phyloP scores from a whole-genome alignment of 192 early-diverging fungal genomes.

The Coemansia sp. region DNA sequence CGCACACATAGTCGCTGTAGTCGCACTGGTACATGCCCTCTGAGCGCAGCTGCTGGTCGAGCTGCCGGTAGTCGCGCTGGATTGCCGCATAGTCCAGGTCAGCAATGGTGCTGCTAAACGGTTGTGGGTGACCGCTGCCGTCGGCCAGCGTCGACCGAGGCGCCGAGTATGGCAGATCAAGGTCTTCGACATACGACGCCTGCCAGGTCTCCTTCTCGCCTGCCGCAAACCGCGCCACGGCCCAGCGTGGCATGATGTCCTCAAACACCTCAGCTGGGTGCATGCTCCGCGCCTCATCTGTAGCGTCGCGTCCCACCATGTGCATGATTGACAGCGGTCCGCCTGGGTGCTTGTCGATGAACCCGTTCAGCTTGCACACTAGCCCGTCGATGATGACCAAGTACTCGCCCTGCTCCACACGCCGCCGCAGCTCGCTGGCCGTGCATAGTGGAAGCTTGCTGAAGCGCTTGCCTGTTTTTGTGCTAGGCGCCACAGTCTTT shows the following conservation, averaged over 20 bases:
- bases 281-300: conserved; percentile 81
- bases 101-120: background rate
- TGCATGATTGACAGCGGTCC: conserved; percentile 86
- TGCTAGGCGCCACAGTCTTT: background rate
- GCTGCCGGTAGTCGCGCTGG: conserved; percentile 59
- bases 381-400: conserved; percentile 81
- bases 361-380: conserved; percentile 84
- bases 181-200: conserved; percentile 46
- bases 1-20: conserved; percentile 55
- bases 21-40: conserved; percentile 66
- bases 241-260: conserved; percentile 73
- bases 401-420: conserved; percentile 62
- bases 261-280: conserved; percentile 82
- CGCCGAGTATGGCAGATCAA: conserved; percentile 40
- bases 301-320: conserved; percentile 86
- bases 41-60: conserved; percentile 63
- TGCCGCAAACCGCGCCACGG: conserved; percentile 53
- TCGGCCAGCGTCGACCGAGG: conserved; percentile 12
- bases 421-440: conserved; percentile 31
- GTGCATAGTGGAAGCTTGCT: conserved; percentile 41
- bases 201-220: conserved; percentile 6
- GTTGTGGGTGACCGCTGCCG: conserved; percentile 22
- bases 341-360: conserved; percentile 85
- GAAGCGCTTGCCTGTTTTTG: background rate
- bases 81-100: conserved; percentile 50